phyloP scores from a whole-genome alignment of 1,284 basidiomycete genomes.

The Microstroma glucosiphilum region DNA sequence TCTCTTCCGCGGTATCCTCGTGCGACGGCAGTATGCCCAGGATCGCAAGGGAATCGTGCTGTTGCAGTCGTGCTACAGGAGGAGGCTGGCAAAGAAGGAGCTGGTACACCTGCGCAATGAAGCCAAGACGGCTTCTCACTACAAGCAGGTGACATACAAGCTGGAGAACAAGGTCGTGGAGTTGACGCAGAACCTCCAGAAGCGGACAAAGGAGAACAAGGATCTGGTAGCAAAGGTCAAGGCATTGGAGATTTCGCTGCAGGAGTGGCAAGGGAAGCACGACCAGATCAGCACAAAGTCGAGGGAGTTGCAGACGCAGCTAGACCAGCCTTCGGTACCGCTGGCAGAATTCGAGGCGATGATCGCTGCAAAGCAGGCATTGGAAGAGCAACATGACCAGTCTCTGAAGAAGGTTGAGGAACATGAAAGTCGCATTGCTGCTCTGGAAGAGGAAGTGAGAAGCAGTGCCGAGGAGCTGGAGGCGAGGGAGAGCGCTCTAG shows the following conservation, averaged over 20 bases:
- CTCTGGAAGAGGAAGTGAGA: slow-evolving; percentile 63
- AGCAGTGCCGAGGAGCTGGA: slow-evolving; percentile 72
- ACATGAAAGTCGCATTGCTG: slow-evolving; percentile 76
- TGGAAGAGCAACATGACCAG: slow-evolving; percentile 76
- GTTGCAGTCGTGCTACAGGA: slow-evolving; percentile 85
- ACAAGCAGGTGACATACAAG: slow-evolving; percentile 97
- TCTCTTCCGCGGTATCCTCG: slow-evolving; percentile 73
- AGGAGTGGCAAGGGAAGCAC: slow-evolving; percentile 75
- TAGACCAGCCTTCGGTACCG: slow-evolving; percentile 70
- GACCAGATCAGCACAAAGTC: slow-evolving; percentile 77
- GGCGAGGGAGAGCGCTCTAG: slow-evolving; percentile 56
- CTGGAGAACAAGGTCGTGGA: slow-evolving; percentile 99
- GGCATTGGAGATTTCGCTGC: slow-evolving; percentile 76
- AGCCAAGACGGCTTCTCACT: slow-evolving; percentile 92
- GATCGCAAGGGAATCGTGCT: slow-evolving; percentile 73
- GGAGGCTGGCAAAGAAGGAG: slow-evolving; percentile 77
- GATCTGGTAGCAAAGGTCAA: slow-evolving; percentile 68
- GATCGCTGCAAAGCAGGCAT: slow-evolving; percentile 67
- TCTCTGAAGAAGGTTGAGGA: slow-evolving; percentile 68
- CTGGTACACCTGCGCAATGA: slow-evolving; percentile 77
- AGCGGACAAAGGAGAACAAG: slow-evolving; percentile 85
- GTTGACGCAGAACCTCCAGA: slow-evolving; percentile 91
- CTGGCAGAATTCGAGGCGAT: slow-evolving; percentile 70
- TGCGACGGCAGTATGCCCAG: slow-evolving; percentile 61
- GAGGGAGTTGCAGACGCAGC: slow-evolving; percentile 67